phyloP scores from a whole-genome alignment of 2,329 filamentous ascomycete genomes.

The Zymoseptoria ardabiliae region DNA sequence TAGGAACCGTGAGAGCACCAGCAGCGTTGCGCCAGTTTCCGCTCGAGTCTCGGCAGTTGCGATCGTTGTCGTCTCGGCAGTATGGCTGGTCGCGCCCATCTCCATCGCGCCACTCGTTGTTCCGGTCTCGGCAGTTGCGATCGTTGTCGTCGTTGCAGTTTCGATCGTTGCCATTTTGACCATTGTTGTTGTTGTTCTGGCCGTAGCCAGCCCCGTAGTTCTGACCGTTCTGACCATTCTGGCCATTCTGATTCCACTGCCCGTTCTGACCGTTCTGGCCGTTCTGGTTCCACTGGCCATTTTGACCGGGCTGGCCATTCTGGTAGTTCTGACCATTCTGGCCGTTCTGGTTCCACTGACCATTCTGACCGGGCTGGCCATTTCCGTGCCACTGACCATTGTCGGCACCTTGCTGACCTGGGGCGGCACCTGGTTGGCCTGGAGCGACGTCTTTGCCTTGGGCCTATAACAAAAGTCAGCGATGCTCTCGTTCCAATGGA shows the following conservation, averaged over 20 bases:
- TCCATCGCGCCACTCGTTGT: not conserved
- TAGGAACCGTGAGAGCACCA: not conserved
- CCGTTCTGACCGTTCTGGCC: not conserved
- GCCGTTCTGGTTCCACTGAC: not conserved
- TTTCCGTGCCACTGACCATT: not conserved
- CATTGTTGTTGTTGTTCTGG: not conserved
- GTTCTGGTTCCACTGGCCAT: not conserved
- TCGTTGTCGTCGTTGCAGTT: not conserved
- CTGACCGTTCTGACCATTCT: not conserved
- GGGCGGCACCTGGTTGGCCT: conserved; percentile 3
- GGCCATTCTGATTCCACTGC: not conserved
- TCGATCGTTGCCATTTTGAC: not conserved
- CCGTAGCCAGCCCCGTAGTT: not conserved
- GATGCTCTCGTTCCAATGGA: not conserved
- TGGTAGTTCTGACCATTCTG: not conserved
- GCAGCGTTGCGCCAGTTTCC: not conserved
- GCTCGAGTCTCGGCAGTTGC: not conserved
- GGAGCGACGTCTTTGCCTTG: conserved; percentile 1
- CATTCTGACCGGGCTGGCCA: not conserved
- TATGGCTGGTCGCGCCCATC: not conserved
- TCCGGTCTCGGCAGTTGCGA: not conserved
- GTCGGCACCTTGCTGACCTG: not conserved
- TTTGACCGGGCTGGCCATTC: not conserved
- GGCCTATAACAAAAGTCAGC: not conserved
- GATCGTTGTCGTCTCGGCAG: not conserved